Percentiles rank a stretch among this genome's conserved stretches.
These are phyloP conservation scores for Echria macrotheca DNA, from an alignment of 495 filamentous ascomycete species.

Conservation along the genomic window DNA sequence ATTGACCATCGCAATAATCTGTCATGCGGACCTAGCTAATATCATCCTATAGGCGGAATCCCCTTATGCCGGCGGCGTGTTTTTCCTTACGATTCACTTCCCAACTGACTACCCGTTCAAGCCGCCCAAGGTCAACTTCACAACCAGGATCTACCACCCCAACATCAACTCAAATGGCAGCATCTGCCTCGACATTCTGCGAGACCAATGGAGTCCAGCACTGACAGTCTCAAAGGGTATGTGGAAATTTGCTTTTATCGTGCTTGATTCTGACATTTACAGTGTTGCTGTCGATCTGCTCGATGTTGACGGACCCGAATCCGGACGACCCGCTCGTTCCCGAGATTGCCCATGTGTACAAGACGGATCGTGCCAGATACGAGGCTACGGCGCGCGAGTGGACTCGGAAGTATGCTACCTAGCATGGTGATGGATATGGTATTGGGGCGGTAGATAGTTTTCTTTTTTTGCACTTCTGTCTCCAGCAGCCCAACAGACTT, in stretches of 20 bases:
- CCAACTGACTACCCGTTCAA: conserved; percentile 99
- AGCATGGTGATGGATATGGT: conserved; percentile 11
- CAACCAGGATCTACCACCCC: conserved; percentile 97
- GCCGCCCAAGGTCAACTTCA: conserved; percentile 99
- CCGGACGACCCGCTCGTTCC: conserved; percentile 97
- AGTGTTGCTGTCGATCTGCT: conserved; percentile 99
- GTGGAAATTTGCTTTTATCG: too few relatives aligned
- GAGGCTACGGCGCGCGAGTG: conserved; percentile 96
- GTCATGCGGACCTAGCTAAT: conserved; percentile 15
- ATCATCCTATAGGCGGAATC: conserved; percentile 65
- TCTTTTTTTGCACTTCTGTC: too few relatives aligned
- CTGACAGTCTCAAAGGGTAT: conserved; percentile 97
- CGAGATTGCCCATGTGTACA: conserved; percentile 99
- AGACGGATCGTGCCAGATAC: conserved; percentile 92
- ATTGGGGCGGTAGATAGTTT: too few relatives aligned
- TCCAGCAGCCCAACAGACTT: too few relatives aligned
- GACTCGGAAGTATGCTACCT: conserved; percentile 98
- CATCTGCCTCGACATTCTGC: conserved; percentile 95
- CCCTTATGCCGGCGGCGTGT: conserved; percentile 94
- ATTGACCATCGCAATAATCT: too few relatives aligned
- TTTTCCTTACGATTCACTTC: conserved; percentile 98
- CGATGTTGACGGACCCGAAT: conserved; percentile 99
- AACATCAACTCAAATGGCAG: conserved; percentile 99
- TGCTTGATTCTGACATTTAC: too few relatives aligned
- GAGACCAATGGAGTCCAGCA: conserved; percentile 98